phyloP scores from a whole-genome alignment of 345 rosid species.

The Sisymbrium irio region DNA sequence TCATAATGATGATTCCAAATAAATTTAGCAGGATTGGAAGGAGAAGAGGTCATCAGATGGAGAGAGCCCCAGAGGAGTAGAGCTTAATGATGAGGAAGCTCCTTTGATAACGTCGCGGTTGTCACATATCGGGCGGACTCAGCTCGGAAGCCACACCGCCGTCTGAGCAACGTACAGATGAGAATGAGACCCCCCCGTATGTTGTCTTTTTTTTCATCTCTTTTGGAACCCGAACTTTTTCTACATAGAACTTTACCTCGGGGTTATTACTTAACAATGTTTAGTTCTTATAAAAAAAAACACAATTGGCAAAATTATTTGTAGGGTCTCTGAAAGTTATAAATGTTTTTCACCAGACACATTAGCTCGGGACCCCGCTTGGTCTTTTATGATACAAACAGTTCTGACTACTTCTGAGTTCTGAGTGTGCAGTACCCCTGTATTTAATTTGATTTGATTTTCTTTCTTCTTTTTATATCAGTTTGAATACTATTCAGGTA shows the following conservation, averaged over 20 bases:
- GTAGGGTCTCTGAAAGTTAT: constrained; percentile 24
- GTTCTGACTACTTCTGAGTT: not conserved
- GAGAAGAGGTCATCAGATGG: constrained; percentile 87
- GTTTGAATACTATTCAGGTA: not conserved
- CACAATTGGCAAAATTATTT: constrained; percentile 14
- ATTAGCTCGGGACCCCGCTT: constrained; percentile 9
- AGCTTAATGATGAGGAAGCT: constrained; percentile 73
- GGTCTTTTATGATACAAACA: constrained; percentile 14
- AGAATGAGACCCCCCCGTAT: constrained; percentile 4
- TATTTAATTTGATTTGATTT: not conserved
- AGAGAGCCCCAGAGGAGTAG: constrained; percentile 42
- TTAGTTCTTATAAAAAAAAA: constrained; percentile 7
- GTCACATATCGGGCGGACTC: constrained; percentile 74
- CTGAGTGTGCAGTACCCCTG: not conserved
- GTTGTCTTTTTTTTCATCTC: constrained; percentile 3
- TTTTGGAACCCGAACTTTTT: not conserved
- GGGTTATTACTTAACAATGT: constrained; percentile 26
- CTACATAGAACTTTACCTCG: constrained; percentile 17
- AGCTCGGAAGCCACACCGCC: constrained; percentile 50
- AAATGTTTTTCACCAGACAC: constrained; percentile 16
- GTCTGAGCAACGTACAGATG: constrained; percentile 34
- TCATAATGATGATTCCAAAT: not conserved
- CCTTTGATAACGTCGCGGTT: constrained; percentile 70
- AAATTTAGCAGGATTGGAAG: constrained; percentile 72
- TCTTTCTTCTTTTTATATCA: not conserved